Evolutionary conservation across 176 grass and related monocot species (phyloP).

Genomic region (Phoenix dactylifera): DNA sequence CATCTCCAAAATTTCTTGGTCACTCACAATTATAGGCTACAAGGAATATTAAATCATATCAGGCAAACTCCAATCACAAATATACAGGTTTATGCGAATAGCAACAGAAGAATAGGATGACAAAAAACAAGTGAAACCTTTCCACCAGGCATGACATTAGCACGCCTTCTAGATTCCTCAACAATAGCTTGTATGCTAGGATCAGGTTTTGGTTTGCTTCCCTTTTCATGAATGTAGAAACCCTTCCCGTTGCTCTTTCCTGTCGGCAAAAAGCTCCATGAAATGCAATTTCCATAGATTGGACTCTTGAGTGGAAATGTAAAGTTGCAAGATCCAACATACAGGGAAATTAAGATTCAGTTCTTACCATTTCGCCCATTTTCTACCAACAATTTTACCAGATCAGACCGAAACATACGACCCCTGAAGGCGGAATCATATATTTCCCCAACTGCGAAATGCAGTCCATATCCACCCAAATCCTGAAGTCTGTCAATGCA

Average conservation of each 20-base stretch:
- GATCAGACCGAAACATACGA: constrained; percentile 29
- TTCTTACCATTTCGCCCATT: constrained; percentile 69
- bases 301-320: no score
- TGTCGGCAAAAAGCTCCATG: constrained; percentile 14
- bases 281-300: no score
- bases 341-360: constrained; percentile 16
- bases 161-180: constrained; percentile 51
- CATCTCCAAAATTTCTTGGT: constrained; percentile 88
- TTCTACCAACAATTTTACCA: constrained; percentile 52
- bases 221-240: constrained; percentile 92
- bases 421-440: constrained; percentile 47
- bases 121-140: constrained; percentile 30
- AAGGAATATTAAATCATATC: constrained; percentile 21
- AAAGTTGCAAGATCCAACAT: not conserved
- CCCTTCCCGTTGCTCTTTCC: constrained; percentile 91
- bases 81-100: no score
- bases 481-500: constrained; percentile 49
- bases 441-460: constrained; percentile 63
- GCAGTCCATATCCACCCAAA: constrained; percentile 87
- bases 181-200: constrained; percentile 70
- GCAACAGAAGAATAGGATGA: not conserved
- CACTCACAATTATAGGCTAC: constrained; percentile 57
- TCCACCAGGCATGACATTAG: constrained; percentile 59
- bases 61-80: constrained; percentile 3
- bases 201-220: constrained; percentile 80